Conservation (phyloP, 1,284 basidiomycete species). For the Ustilago loliicola region DNA sequence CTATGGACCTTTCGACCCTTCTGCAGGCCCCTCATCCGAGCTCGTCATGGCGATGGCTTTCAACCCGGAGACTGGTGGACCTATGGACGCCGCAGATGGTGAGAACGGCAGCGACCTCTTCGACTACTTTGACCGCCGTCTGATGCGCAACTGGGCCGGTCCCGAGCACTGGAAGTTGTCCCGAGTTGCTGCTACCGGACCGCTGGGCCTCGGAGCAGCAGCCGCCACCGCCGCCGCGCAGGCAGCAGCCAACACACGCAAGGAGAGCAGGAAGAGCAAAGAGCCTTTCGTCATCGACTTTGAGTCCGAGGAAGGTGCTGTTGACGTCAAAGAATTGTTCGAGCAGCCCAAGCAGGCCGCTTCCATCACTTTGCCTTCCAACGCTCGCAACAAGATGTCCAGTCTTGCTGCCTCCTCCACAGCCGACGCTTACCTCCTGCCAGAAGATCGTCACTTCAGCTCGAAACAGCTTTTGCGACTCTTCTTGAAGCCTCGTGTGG, state of each 20-base stretch:
- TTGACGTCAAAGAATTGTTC: conserved; percentile 84
- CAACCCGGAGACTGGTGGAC: conserved; percentile 40
- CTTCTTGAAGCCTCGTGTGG: conserved; percentile 82
- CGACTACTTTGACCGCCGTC: conserved; percentile 92
- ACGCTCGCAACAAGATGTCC: conserved; percentile 71
- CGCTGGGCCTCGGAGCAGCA: conserved; percentile 31
- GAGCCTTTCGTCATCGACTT: conserved; percentile 92
- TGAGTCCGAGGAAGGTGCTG: conserved; percentile 75
- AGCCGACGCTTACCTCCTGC: conserved; percentile 79
- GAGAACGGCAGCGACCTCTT: conserved; percentile 72
- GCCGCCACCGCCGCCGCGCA: conserved; percentile 28
- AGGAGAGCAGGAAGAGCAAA: conserved; percentile 71
- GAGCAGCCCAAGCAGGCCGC: conserved; percentile 70
- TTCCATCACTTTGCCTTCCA: conserved; percentile 72
- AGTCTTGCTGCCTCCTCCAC: conserved; percentile 33
- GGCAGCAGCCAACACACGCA: conserved; percentile 26
- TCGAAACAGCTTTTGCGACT: conserved; percentile 88
- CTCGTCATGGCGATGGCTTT: conserved; percentile 85
- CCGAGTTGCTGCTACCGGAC: conserved; percentile 40
- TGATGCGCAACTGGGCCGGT: conserved; percentile 96
- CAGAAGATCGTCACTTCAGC: conserved; percentile 98
- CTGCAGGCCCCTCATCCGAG: conserved; percentile 73
- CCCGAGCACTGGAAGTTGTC: conserved; percentile 96
- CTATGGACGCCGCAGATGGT: conserved; percentile 41
- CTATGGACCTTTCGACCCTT: conserved; percentile 48